Percentiles rank a stretch among this genome's conserved stretches.
phyloP scores from a whole-genome alignment of 192 early-diverging fungal genomes.

The Podila epicladia region DNA sequence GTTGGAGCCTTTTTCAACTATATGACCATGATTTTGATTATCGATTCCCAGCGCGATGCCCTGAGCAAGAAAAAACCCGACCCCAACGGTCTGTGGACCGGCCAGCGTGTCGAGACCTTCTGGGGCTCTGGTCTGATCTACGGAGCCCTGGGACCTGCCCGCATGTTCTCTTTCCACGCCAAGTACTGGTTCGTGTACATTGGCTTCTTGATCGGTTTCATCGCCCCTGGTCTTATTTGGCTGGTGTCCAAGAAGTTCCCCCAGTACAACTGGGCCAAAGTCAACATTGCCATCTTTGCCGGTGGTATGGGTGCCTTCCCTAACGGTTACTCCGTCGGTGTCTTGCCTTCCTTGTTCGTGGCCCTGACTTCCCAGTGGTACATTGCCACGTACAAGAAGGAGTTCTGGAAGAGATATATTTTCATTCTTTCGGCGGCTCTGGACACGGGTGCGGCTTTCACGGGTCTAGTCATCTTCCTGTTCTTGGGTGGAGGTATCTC shows the following conservation, averaged over 20 bases:
- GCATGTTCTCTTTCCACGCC: conserved; percentile 62
- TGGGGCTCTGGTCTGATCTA: conserved; percentile 72
- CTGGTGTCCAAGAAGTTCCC: conserved; percentile 54
- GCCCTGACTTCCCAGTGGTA: conserved; percentile 60
- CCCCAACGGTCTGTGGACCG: conserved; percentile 60
- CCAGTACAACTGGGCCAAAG: conserved; percentile 30
- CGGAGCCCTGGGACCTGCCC: conserved; percentile 75
- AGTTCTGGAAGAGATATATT: conserved; percentile 71
- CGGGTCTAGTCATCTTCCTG: conserved; percentile 55
- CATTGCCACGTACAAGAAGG: conserved; percentile 53
- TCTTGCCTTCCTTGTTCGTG: conserved; percentile 1
- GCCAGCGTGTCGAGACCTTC: conserved; percentile 63
- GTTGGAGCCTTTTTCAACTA: conserved; percentile 58
- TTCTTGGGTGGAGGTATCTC: conserved; percentile 61
- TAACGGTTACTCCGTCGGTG: conserved; percentile 56
- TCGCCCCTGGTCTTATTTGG: conserved; percentile 39
- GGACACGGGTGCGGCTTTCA: conserved; percentile 66
- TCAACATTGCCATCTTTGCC: conserved; percentile 65
- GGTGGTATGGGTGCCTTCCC: conserved; percentile 57
- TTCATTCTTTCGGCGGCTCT: conserved; percentile 73
- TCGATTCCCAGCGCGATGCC: conserved; percentile 31
- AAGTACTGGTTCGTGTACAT: conserved; percentile 49
- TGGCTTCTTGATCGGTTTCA: conserved; percentile 49
- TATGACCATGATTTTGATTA: conserved; percentile 49
- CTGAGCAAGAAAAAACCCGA: conserved; percentile 37